Base-by-base conservation (phyloP, 306 rosid genomes). In the Quercus rubra region DNA sequence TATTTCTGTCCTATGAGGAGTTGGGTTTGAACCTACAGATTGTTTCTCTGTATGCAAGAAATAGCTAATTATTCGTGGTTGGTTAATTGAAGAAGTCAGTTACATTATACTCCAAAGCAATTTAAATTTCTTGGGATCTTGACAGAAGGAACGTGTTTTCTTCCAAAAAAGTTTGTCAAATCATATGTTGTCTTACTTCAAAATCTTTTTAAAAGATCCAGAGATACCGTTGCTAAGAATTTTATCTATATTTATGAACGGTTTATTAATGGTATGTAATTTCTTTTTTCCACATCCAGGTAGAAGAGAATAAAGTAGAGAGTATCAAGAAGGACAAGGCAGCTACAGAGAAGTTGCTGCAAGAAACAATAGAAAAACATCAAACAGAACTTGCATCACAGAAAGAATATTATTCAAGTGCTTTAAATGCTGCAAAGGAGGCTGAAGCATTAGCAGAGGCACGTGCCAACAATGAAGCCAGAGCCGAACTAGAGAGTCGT, bases 261-360 rank as follows among this genome's bases (percentile, higher is more conserved):
- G n/a, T 66, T 66, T 18, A 66, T 7, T 81, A 68, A 77, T 85
- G 80, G 56, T 75, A 58, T 84, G 70, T 69, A 76, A 75, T 20
- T 81, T 4, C 12, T n/a, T 71, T 55, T 14, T 72, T 58, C 68
- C 28, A 38, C 41, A 27, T 72, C 66, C 90, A 96, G 99, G 90
- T 96, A 57, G 99, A 96, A 87, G 99, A 96, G 90, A 96, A 87
- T 84, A 96, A 91, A 86, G 99, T 93, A 49, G 99, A 96, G 78
- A 96, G 99, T 73, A 90, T 96, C 85, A 96, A 87, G 88, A 88
- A 81, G 88, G 99, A 96, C 91, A 96, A 96, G 88, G 77, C 88
- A 54, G 97, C 99, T 71, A 96, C 99, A 30, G 99, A 96, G 88
- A 90, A 85, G 79, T 85, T 93, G 79, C 87, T 96, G 84, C 99